These are phyloP conservation scores for Carnegiea gigantea DNA, from an alignment of 179 eudicot species.

Conservation along the genomic window DNA sequence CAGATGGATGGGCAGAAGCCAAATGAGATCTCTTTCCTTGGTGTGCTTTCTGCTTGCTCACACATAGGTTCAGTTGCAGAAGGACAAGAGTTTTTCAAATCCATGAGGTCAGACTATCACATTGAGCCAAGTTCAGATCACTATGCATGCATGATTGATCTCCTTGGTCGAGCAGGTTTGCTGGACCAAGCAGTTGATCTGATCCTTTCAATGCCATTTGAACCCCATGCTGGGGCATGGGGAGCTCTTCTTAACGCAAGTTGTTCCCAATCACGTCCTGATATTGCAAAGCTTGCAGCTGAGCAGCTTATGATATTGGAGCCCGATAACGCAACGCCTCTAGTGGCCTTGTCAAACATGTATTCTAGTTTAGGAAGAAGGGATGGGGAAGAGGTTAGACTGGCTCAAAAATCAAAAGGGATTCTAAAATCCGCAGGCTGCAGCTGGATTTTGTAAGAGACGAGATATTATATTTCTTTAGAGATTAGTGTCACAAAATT, in stretches of 20 bases:
- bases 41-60: conserved; percentile 59
- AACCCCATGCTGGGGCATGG: conserved; percentile 65
- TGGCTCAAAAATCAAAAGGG: conserved; percentile 40
- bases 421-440: conserved; percentile 56
- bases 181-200: conserved; percentile 54
- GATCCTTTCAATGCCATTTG: conserved; percentile 51
- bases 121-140: conserved; percentile 63
- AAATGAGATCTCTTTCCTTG: conserved; percentile 58
- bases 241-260: conserved; percentile 73
- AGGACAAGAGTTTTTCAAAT: conserved; percentile 47
- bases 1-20: conserved; percentile 34
- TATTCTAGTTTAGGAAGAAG: conserved; percentile 39
- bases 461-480: conserved; percentile 24
- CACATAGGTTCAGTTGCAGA: conserved; percentile 60
- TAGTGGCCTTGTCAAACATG: conserved; percentile 55
- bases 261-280: conserved; percentile 47
- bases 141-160: conserved; percentile 75
- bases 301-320: conserved; percentile 42
- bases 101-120: conserved; percentile 43
- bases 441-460: conserved; percentile 58
- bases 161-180: conserved; percentile 62
- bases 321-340: conserved; percentile 55
- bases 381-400: conserved; percentile 47
- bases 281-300: conserved; percentile 63
- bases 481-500: background rate